phyloP scores from a whole-genome alignment of 768 basidiomycete genomes.

The Neoboletus brunneissimus region DNA sequence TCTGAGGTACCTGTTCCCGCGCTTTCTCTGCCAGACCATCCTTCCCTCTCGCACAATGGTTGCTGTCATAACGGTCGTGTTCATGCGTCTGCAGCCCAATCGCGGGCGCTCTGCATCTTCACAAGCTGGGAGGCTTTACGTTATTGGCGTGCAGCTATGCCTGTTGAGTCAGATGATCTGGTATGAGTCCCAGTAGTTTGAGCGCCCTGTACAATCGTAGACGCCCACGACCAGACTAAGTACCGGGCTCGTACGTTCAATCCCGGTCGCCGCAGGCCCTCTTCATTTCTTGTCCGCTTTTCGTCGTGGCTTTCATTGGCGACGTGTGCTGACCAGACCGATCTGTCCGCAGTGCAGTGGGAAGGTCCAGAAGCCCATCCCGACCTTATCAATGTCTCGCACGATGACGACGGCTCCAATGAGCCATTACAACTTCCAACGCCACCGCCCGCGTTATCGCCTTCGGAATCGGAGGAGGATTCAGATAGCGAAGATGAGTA shows the following conservation, averaged over 20 bases:
- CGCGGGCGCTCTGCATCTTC: conserved; percentile 26
- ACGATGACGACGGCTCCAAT: conserved; percentile 22
- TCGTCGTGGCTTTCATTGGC: conserved; percentile 11
- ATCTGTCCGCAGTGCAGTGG: conserved; percentile 59
- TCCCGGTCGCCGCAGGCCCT: neutral
- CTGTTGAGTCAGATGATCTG: conserved; percentile 38
- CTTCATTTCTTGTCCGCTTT: conserved; percentile 15
- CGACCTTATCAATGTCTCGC: conserved; percentile 31
- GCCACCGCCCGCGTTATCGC: conserved; percentile 32
- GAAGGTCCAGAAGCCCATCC: conserved; percentile 63
- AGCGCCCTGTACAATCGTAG: conserved; percentile 28
- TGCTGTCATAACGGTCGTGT: conserved; percentile 34
- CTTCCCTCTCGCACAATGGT: conserved; percentile 28
- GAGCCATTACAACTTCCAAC: conserved; percentile 14
- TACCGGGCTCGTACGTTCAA: conserved; percentile 4
- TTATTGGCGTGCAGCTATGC: conserved; percentile 34
- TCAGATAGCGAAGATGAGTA: conserved; percentile 71
- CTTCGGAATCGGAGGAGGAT: conserved; percentile 49
- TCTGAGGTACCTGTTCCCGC: conserved; percentile 33
- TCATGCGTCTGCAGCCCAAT: conserved; percentile 26
- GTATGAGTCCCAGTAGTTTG: conserved; percentile 33
- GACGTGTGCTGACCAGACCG: conserved; percentile 29
- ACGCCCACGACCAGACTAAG: conserved; percentile 20
- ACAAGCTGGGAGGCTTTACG: conserved; percentile 35
- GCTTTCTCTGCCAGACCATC: conserved; percentile 34